Base-by-base conservation (phyloP, 306 rosid species). In the Fragaria iinumae region DNA sequence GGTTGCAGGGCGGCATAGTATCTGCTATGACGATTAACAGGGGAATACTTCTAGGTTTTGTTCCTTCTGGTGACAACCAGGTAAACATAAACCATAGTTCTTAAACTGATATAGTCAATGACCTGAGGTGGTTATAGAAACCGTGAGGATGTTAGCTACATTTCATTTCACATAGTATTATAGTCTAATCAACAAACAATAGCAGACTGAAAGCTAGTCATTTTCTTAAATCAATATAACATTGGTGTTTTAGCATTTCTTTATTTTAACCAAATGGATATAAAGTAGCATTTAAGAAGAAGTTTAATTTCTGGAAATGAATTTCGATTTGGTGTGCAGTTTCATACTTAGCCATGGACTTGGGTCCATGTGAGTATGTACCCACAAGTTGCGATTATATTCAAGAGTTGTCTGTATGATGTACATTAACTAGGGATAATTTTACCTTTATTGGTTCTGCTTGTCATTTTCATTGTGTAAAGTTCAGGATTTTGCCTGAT, bases 1-100 rank as follows among this genome's bases (percentile, higher is more conserved):
- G 75, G 70, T 77, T 82, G 59, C 83, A 95, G 97, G 97, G 99
- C 47, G 99, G 99, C 63, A 86, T 76, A 57, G 97, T 95, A 76
- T 88, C 90, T 18, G 99, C 99, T 29, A 89, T 95, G 97, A 79
- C 99, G 11, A 83, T 95, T 44, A 81, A 90, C 56, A 87, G 76
- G 87, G 99, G 99, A 80, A 74, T 95, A 85, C 97, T 95, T 82
- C 80, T 95, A 41, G 99, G 93, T 53, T 95, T 95, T 75, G 76
- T 90, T 82, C 93, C 97, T 76, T 95, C 99, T 44, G 84, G 81
- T 55, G 88, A 86, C 67, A 69, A 56, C 67, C 75, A 84, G 96
- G 99, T 92, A 84, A 77, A 55, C 48, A 13, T 38, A 52, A 39
- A 68, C 18, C 53, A 71, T 38, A 53, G 45, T 52, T 63, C 76